Conservation (phyloP, 2,329 filamentous ascomycete species). For the Atkinsonella hypoxylon region DNA sequence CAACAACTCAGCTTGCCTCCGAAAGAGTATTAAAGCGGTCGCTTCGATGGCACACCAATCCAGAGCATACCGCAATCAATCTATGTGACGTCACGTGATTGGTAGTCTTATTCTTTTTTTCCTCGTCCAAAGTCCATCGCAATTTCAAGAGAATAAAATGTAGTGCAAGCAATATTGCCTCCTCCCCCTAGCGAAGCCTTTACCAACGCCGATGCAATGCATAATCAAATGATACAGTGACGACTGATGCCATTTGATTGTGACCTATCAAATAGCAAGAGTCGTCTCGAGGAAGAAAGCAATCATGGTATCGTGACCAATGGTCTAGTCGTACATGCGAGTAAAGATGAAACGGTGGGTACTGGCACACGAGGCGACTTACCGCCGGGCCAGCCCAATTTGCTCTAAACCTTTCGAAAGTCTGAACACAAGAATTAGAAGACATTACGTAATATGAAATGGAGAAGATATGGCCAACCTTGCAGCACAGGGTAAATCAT, state of each 20-base stretch:
- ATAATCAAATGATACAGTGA: slow-evolving; percentile 28
- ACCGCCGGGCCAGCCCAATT: slow-evolving; percentile 5
- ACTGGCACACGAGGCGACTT: slow-evolving; percentile 9
- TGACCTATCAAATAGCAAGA: slow-evolving; percentile 14
- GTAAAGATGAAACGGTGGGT: slow-evolving; percentile 13
- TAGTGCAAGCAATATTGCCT: slow-evolving; percentile 16
- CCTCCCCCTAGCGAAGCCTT: slow-evolving; percentile 20
- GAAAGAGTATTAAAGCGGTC: slow-evolving; percentile 19
- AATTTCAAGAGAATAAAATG: slow-evolving; percentile 1
- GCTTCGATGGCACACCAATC: slow-evolving; percentile 4
- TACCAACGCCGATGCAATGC: slow-evolving; percentile 50
- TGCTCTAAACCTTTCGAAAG: slow-evolving; percentile 44
- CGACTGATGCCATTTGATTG: slow-evolving; percentile 9
- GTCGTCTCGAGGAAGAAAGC: slow-evolving; percentile 14
- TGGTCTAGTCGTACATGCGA: slow-evolving; percentile 29
- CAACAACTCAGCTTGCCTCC: slow-evolving; percentile 14
- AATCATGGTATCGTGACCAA: slow-evolving; percentile 37
- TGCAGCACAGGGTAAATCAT: slow-evolving; percentile 94
- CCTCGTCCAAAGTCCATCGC: slow-evolving; percentile 20
- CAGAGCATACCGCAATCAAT: slow-evolving; percentile 22
- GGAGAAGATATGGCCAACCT: slow-evolving; percentile 38
- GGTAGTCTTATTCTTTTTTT: slow-evolving; percentile 25
- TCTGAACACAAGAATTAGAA: slow-evolving; percentile 22
- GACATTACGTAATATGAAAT: background rate
- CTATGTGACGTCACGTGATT: slow-evolving; percentile 28